Percentiles rank a stretch among this genome's conserved stretches.
These are phyloP conservation scores for Suillus clintonianus DNA, from an alignment of 768 basidiomycete genomes.

Conservation along the genomic window DNA sequence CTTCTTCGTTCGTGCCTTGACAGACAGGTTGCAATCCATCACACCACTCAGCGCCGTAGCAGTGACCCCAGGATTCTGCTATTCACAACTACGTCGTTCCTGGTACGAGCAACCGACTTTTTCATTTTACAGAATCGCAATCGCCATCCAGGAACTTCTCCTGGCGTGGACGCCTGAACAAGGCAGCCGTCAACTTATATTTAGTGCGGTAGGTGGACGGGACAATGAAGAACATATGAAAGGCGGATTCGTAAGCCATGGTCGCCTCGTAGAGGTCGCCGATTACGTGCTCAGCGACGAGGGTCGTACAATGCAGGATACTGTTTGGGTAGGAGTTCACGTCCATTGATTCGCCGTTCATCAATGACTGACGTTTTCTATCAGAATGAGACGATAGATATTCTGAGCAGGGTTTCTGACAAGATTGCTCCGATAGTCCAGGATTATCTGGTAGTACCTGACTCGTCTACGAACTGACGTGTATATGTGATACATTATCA, in stretches of 20 bases:
- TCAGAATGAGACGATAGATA: no score
- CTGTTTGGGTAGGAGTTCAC: constrained; percentile 37
- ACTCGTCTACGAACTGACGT: not conserved
- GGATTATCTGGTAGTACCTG: constrained; percentile 10
- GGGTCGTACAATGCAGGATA: constrained; percentile 28
- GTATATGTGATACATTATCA: no score
- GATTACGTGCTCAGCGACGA: constrained; percentile 34
- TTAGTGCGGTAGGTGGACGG: constrained; percentile 26
- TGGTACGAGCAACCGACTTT: not conserved
- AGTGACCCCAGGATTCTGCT: constrained; percentile 32
- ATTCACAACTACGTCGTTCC: constrained; percentile 23
- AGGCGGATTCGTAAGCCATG: constrained; percentile 17
- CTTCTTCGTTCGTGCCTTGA: constrained; percentile 32
- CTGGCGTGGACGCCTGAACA: constrained; percentile 28
- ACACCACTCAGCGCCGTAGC: constrained; percentile 26
- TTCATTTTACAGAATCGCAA: not conserved
- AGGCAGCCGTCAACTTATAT: constrained; percentile 37
- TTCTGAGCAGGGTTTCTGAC: no score
- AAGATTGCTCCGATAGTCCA: constrained; percentile 14
- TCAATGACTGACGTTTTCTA: no score
- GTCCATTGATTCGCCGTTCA: no score
- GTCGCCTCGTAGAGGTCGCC: constrained; percentile 24
- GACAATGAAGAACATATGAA: constrained; percentile 20
- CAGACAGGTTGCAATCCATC: constrained; percentile 17
- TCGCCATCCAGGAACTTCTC: constrained; percentile 7